Evolutionary conservation across 805 yeast genomes (phyloP).

Genomic region (Metschnikowia koreensis): DNA sequence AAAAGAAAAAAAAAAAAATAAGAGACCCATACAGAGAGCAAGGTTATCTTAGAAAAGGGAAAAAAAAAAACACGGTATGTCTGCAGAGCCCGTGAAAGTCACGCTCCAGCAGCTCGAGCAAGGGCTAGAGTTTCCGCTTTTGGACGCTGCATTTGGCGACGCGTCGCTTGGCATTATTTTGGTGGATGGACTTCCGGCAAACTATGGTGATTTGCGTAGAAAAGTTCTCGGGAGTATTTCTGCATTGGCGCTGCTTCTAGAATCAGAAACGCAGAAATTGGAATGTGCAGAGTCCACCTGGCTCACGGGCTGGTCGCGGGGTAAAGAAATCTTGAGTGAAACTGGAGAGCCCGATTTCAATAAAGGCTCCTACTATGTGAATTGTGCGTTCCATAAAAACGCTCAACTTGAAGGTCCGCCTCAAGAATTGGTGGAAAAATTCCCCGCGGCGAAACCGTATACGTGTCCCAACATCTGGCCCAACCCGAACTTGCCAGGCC

Average conservation of each 20-base stretch:
- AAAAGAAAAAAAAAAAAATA: too few species aligned
- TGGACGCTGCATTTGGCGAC: constrained; percentile 52
- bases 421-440: constrained; percentile 27
- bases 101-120: constrained; percentile 27
- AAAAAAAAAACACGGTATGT: neutral
- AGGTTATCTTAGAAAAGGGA: too few species aligned
- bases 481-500: constrained; percentile 12
- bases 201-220: constrained; percentile 37
- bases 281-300: constrained; percentile 51
- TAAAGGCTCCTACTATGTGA: constrained; percentile 59
- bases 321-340: constrained; percentile 46
- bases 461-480: constrained; percentile 58
- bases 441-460: constrained; percentile 37
- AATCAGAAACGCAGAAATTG: constrained; percentile 30
- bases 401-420: constrained; percentile 47
- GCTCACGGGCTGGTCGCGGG: constrained; percentile 62
- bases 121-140: constrained; percentile 29
- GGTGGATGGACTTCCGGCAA: constrained; percentile 42
- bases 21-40: too few species aligned
- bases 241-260: constrained; percentile 40
- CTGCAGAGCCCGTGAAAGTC: constrained; percentile 26
- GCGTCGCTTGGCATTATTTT: constrained; percentile 55
- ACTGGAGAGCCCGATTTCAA: constrained; percentile 45
- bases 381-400: constrained; percentile 54
- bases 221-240: constrained; percentile 45